Percentiles rank a stretch among this genome's conserved stretches.
phyloP scores from a whole-genome alignment of 164 flowering plant genomes.

The Vitis riparia region DNA sequence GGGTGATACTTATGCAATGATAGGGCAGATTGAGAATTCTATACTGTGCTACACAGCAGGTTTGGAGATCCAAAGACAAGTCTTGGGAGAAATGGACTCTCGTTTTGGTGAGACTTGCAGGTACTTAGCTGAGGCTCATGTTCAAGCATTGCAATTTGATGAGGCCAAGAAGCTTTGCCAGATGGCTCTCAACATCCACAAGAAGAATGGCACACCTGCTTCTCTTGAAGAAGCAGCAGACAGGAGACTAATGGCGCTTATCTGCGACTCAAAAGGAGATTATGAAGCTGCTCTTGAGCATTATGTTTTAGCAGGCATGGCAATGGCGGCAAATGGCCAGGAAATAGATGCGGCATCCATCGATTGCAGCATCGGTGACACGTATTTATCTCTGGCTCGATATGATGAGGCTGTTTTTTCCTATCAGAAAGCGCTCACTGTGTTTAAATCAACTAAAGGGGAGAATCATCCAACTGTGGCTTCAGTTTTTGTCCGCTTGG shows the following conservation, averaged over 20 bases:
- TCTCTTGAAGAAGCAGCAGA: conserved; percentile 56
- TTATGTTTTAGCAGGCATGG: conserved; percentile 48
- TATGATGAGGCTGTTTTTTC: conserved; percentile 54
- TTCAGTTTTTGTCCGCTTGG: conserved; percentile 51
- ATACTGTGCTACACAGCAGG: conserved; percentile 54
- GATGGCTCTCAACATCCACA: conserved; percentile 51
- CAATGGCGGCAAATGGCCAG: conserved; percentile 40
- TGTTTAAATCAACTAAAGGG: conserved; percentile 41
- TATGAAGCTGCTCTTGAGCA: conserved; percentile 54
- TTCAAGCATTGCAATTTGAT: conserved; percentile 59
- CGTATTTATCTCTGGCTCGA: conserved; percentile 44
- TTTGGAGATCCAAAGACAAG: conserved; percentile 54
- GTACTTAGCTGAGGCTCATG: conserved; percentile 56
- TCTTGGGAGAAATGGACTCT: conserved; percentile 49
- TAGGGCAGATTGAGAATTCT: conserved; percentile 58
- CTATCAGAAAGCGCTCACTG: conserved; percentile 50
- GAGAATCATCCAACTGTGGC: conserved; percentile 53
- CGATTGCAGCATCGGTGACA: conserved; percentile 56
- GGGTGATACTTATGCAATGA: conserved; percentile 58
- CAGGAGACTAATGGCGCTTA: conserved; percentile 55
- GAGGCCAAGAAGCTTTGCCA: conserved; percentile 58
- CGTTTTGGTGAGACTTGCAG: conserved; percentile 53
- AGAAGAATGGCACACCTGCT: conserved; percentile 33
- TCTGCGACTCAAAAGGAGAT: conserved; percentile 53
- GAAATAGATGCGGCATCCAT: conserved; percentile 43